Base-by-base conservation (phyloP, 1,284 basidiomycete species). In the Microstroma glucosiphilum region DNA sequence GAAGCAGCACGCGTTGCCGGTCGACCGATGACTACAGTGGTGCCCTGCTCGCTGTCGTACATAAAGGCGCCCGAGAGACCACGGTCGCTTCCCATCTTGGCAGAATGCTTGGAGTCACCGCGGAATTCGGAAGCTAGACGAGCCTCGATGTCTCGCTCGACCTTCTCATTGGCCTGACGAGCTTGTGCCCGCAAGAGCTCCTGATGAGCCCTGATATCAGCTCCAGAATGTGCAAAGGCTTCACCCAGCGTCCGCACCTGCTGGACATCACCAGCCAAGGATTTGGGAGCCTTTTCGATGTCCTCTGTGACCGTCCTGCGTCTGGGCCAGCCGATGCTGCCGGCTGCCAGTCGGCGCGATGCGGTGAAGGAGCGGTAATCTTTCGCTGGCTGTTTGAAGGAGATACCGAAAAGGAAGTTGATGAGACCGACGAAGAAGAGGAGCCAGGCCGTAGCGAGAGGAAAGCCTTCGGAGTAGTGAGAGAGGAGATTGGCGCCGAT, bases 381-480 rank as follows among this genome's bases (percentile, higher is more conserved):
- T 41, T 61, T 61, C 6, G n/a, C 40, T 17, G 21, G 58, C 26
- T 19, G 43, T 8, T 40, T 26, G 56, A 61, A 61, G 40, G 30
- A 40, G 13, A 61, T 25, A 1, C 60, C 60, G 40, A 56, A 19
- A 40, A 56, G 30, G 59, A 63, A 17, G 49, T 65, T 71, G 15
- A 60, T 37, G 30, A 71, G 41, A 0, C 69, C 68, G 2, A 58
- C 19, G 15, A 26, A 21, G 15, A 68, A 62, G 21, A 71, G 30
- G 17, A 60, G 40, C 69, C 68, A 72, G 15, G 48, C 48, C 11
- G 63, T 58, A 17, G 61, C 59, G 48, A 68, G 55, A 0, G 60
- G 46, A 30, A 73, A 66, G 2, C 57, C 56, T 15, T 60, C 42
- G 40, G 53, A 51, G n/a, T 64, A 53, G 30, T 53, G n/a, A 25